Conservation (phyloP, 1,284 basidiomycete species). For the Boletus semigastroideus region DNA sequence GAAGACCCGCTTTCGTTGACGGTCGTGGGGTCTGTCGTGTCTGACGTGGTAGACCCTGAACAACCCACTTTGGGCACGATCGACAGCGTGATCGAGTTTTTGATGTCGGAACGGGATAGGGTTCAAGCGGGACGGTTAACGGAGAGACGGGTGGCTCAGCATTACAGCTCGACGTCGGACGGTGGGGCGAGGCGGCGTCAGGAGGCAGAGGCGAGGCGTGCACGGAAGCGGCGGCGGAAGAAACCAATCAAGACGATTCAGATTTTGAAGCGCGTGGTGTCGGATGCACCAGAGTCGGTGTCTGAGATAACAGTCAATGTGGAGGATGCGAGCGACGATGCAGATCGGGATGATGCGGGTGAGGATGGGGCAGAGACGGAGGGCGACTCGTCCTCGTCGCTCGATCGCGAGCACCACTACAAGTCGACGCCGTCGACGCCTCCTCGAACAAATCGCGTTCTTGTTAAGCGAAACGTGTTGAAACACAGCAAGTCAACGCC, state of each 20-base stretch:
- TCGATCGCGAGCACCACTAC: slow-evolving; percentile 27
- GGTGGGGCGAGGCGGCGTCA: slow-evolving; percentile 33
- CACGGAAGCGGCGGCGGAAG: slow-evolving; percentile 50
- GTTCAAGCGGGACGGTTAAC: slow-evolving; percentile 28
- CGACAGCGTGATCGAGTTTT: slow-evolving; percentile 35
- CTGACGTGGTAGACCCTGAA: slow-evolving; percentile 25
- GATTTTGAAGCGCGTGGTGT: slow-evolving; percentile 23
- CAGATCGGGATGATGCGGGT: slow-evolving; percentile 25
- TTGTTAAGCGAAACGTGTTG: slow-evolving; percentile 27
- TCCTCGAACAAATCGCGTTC: slow-evolving; percentile 22
- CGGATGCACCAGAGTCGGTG: slow-evolving; percentile 21
- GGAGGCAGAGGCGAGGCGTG: slow-evolving; percentile 40
- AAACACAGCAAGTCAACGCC: slow-evolving; percentile 48
- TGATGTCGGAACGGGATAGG: slow-evolving; percentile 32
- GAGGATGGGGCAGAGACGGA: slow-evolving; percentile 15
- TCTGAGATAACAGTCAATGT: slow-evolving; percentile 23
- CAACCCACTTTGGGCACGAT: slow-evolving; percentile 34
- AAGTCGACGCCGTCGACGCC: slow-evolving; percentile 41
- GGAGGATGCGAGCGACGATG: slow-evolving; percentile 29
- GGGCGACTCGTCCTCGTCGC: slow-evolving; percentile 37
- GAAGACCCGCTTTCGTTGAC: slow-evolving; percentile 21
- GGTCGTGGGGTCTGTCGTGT: slow-evolving; percentile 23
- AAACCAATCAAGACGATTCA: slow-evolving; percentile 32
- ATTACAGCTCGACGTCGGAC: slow-evolving; percentile 40
- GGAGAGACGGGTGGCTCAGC: slow-evolving; percentile 21